Conservation (phyloP, 1,284 basidiomycete genomes). For the Porodaedalea pini region DNA sequence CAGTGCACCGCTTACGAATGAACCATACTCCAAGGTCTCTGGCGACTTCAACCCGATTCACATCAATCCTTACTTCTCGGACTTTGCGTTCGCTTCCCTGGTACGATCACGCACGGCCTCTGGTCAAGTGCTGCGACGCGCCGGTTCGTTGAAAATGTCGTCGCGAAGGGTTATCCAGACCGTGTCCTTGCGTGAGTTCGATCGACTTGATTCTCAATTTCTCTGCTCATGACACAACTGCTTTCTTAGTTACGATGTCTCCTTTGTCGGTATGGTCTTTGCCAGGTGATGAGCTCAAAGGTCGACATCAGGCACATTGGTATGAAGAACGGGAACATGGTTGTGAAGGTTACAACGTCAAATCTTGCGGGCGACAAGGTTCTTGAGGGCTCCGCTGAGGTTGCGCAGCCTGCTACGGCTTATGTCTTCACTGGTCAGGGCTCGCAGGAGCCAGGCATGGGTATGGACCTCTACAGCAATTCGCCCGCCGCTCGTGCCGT, state of each 20-base stretch:
- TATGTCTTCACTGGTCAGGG: conserved; percentile 99
- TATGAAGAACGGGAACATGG: conserved; percentile 91
- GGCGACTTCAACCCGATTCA: conserved; percentile 99
- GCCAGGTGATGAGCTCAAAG: conserved; percentile 84
- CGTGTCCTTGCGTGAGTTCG: conserved; percentile 79
- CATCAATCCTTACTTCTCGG: conserved; percentile 97
- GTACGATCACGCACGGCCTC: conserved; percentile 97
- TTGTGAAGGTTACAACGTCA: conserved; percentile 86
- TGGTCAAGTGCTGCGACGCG: conserved; percentile 96
- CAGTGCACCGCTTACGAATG: conserved; percentile 82
- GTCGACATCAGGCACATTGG: conserved; percentile 89
- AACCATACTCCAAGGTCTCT: conserved; percentile 93
- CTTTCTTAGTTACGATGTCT: conserved; percentile 72
- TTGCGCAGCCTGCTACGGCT: conserved; percentile 87
- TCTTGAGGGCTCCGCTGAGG: conserved; percentile 88
- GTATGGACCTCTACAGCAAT: conserved; percentile 95
- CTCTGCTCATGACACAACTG: not conserved
- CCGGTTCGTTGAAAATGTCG: conserved; percentile 90
- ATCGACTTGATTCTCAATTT: not conserved
- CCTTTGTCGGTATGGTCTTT: conserved; percentile 97
- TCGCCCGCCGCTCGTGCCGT: conserved; percentile 93
- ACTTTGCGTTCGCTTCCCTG: conserved; percentile 90
- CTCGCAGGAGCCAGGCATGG: conserved; percentile 98
- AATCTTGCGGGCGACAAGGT: conserved; percentile 90
- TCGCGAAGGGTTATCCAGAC: conserved; percentile 89